phyloP scores from a whole-genome alignment of 163 green algal species.

The Picocystis sp. region DNA sequence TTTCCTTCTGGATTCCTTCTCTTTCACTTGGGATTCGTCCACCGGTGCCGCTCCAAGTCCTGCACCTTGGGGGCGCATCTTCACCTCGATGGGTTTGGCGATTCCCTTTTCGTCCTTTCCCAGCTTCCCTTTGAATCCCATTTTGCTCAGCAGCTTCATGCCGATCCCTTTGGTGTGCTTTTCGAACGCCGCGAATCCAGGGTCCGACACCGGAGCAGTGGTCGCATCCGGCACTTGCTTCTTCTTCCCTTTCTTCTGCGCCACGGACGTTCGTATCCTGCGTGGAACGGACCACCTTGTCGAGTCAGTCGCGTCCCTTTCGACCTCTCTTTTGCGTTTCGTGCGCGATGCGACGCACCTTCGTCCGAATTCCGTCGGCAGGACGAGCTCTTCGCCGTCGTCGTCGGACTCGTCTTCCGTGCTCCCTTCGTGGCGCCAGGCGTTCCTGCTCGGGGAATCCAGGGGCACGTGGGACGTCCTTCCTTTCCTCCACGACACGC shows the following conservation, averaged over 20 bases:
- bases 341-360: slow-evolving; percentile 15
- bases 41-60: slow-evolving; percentile 51
- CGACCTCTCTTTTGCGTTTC: slow-evolving; percentile 12
- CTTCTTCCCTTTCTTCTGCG: not conserved
- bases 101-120: slow-evolving; percentile 63
- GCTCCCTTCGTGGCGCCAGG: too few relatives aligned
- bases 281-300: slow-evolving; percentile 8
- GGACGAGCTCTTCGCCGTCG: slow-evolving; percentile 33
- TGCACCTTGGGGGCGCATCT: slow-evolving; percentile 75
- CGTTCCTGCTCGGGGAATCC: too few relatives aligned
- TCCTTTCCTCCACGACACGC: too few relatives aligned
- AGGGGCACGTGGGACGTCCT: too few relatives aligned
- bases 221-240: slow-evolving; percentile 5
- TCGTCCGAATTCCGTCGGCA: slow-evolving; percentile 59
- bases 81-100: slow-evolving; percentile 64
- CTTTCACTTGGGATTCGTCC: slow-evolving; percentile 3
- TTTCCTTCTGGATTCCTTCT: not conserved
- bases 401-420: slow-evolving; percentile 9
- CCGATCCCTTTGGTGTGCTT: slow-evolving; percentile 90
- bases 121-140: slow-evolving; percentile 71
- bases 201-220: not conserved
- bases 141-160: slow-evolving; percentile 86
- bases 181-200: slow-evolving; percentile 64
- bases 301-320: slow-evolving; percentile 6
- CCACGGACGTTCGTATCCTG: slow-evolving; percentile 9